A percentile compares a stretch with the other conserved stretches of the same genome.
Evolutionary conservation across 1,139 yeast genomes (phyloP).

Genomic region (Geotrichum cucujoidarum): DNA sequence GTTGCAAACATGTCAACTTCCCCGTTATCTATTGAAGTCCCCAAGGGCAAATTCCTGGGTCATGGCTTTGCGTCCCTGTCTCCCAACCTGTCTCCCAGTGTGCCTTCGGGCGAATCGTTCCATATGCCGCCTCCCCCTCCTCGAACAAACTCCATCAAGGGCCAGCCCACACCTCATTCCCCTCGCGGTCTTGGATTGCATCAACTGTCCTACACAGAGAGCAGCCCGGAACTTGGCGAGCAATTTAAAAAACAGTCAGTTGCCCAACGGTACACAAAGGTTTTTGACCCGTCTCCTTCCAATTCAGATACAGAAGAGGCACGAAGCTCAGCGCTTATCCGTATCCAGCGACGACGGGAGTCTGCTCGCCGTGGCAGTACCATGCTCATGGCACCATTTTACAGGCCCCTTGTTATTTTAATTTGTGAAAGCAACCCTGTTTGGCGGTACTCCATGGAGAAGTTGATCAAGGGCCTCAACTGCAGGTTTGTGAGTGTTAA

Average conservation of each 20-base stretch:
- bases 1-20: slow-evolving; percentile 17
- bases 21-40: slow-evolving; percentile 15
- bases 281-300: slow-evolving; percentile 53
- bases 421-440: slow-evolving; percentile 87
- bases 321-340: slow-evolving; percentile 45
- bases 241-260: slow-evolving; percentile 30
- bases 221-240: slow-evolving; percentile 31
- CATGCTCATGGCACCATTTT: slow-evolving; percentile 27
- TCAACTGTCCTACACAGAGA: slow-evolving; percentile 28
- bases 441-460: slow-evolving; percentile 63
- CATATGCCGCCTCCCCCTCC: slow-evolving; percentile 18
- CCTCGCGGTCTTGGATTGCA: slow-evolving; percentile 20
- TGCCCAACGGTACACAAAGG: slow-evolving; percentile 30
- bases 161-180: slow-evolving; percentile 12
- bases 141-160: neutral
- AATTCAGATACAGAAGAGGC: slow-evolving; percentile 69
- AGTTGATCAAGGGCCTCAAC: slow-evolving; percentile 62
- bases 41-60: slow-evolving; percentile 1
- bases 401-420: slow-evolving; percentile 53
- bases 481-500: slow-evolving; percentile 77
- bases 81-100: slow-evolving; percentile 11
- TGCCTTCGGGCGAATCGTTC: slow-evolving; percentile 3
- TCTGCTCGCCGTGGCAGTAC: slow-evolving; percentile 36
- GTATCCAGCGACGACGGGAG: slow-evolving; percentile 57
- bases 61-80: neutral